phyloP scores from a whole-genome alignment of 805 yeast genomes.

The Ogataea glucozyma region DNA sequence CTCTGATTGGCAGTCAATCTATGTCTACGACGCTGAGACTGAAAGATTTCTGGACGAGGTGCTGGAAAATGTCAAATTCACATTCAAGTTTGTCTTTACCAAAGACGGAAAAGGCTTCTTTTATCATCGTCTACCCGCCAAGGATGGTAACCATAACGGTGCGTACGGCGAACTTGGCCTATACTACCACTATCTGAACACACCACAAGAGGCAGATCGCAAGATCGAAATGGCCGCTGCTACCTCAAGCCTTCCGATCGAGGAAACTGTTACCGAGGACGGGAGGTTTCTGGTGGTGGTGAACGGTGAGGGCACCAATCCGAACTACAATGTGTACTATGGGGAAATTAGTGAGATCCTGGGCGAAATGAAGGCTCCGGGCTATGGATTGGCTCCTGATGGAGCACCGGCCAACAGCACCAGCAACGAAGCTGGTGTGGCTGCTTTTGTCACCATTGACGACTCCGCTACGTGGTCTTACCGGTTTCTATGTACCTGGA shows the following conservation, averaged over 20 bases:
- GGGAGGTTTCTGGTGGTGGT: slow-evolving; percentile 6
- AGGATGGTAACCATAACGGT: not conserved
- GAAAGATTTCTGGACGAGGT: slow-evolving; percentile 2
- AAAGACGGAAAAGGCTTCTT: slow-evolving; percentile 9
- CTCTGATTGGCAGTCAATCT: slow-evolving; percentile 12
- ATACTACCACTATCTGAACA: slow-evolving; percentile 5
- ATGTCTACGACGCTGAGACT: slow-evolving; percentile 9
- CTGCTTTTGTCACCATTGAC: slow-evolving; percentile 3
- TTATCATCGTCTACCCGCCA: slow-evolving; percentile 8
- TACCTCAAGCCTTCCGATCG: slow-evolving; percentile 10
- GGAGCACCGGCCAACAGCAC: too few relatives aligned
- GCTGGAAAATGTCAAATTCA: slow-evolving; percentile 7
- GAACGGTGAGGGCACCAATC: slow-evolving; percentile 5
- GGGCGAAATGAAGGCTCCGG: not conserved
- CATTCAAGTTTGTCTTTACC: slow-evolving; percentile 10
- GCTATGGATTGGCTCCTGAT: too few relatives aligned
- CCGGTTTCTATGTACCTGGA: slow-evolving; percentile 3
- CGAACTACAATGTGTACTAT: slow-evolving; percentile 5
- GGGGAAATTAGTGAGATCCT: slow-evolving; percentile 4
- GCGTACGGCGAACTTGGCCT: slow-evolving; percentile 7
- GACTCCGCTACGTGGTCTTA: slow-evolving; percentile 5
- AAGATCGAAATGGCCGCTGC: slow-evolving; percentile 2
- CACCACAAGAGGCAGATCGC: slow-evolving; percentile 4
- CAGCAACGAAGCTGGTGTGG: too few relatives aligned
- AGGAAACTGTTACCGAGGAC: slow-evolving; percentile 10